Percentiles rank a stretch among this genome's conserved stretches.
Conservation (phyloP, 345 rosid genomes). For the Schrenkiella parvula region DNA sequence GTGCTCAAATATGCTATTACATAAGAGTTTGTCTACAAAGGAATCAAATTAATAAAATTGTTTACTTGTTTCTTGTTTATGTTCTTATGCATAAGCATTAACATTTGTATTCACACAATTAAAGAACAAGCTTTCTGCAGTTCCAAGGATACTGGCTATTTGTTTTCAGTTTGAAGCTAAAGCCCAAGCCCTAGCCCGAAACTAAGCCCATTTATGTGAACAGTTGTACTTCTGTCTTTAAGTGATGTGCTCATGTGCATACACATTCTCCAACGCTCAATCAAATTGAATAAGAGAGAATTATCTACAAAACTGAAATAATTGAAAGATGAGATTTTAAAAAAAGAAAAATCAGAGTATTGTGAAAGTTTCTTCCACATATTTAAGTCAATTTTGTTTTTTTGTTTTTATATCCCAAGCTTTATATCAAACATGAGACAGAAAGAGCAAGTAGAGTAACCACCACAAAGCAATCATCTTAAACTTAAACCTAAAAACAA, state of each 20-base stretch:
- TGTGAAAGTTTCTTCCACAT: constrained; percentile 20
- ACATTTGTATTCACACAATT: not conserved
- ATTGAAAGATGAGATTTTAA: not conserved
- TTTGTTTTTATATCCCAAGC: not conserved
- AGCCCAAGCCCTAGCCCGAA: not conserved
- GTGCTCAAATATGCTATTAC: too few relatives aligned
- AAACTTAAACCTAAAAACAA: constrained; percentile 20
- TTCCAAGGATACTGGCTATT: not conserved
- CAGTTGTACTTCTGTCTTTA: not conserved
- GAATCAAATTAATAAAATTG: too few relatives aligned
- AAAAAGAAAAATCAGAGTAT: not conserved
- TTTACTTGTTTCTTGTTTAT: too few relatives aligned
- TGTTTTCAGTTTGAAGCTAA: not conserved
- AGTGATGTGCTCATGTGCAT: not conserved
- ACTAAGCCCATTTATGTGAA: constrained; percentile 3
- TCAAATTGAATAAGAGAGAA: not conserved
- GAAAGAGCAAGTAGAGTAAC: constrained; percentile 12
- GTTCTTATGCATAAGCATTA: not conserved
- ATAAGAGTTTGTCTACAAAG: too few relatives aligned
- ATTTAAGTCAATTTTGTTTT: not conserved
- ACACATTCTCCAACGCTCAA: constrained; percentile 21
- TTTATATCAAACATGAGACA: constrained; percentile 13
- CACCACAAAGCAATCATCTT: constrained; percentile 31
- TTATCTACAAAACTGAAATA: constrained; percentile 6
- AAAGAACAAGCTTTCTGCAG: not conserved